Conservation (phyloP, 768 basidiomycete species). For the Collybia sordida region DNA sequence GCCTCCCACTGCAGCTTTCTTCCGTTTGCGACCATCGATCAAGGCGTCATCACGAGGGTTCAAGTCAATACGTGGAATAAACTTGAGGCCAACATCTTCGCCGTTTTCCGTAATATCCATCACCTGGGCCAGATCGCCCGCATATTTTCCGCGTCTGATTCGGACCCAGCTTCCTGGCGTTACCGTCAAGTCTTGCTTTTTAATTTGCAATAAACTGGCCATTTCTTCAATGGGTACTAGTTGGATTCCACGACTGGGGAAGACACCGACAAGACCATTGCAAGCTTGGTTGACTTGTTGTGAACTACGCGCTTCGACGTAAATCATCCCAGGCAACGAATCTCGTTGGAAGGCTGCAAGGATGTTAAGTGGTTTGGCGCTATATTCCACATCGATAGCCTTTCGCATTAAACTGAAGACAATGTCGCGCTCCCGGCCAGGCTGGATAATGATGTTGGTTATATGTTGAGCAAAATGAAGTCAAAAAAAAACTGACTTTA, state of each 20-base stretch:
- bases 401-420: slow-evolving; percentile 95
- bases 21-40: slow-evolving; percentile 72
- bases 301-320: slow-evolving; percentile 89
- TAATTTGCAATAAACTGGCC: slow-evolving; percentile 93
- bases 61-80: slow-evolving; percentile 97
- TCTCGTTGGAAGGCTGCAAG: slow-evolving; percentile 95
- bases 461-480: neutral
- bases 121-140: slow-evolving; percentile 94
- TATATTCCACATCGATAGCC: slow-evolving; percentile 80
- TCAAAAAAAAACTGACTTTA: slow-evolving; percentile 53
- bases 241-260: slow-evolving; percentile 74
- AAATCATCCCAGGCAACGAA: slow-evolving; percentile 93
- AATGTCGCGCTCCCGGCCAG: slow-evolving; percentile 90
- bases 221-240: slow-evolving; percentile 97
- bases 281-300: slow-evolving; percentile 85
- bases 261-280: slow-evolving; percentile 91
- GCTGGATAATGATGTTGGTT: slow-evolving; percentile 39
- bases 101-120: slow-evolving; percentile 92
- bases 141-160: slow-evolving; percentile 89
- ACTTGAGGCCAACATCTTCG: slow-evolving; percentile 89
- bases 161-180: slow-evolving; percentile 93
- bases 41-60: slow-evolving; percentile 80
- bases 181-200: slow-evolving; percentile 87
- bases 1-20: slow-evolving; percentile 54
- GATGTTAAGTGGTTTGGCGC: slow-evolving; percentile 77